Evolutionary conservation across 208 protist genomes (phyloP), one percentile per base, ranked within the genome.

Genomic region (Trypanosoma theileri): DNA sequence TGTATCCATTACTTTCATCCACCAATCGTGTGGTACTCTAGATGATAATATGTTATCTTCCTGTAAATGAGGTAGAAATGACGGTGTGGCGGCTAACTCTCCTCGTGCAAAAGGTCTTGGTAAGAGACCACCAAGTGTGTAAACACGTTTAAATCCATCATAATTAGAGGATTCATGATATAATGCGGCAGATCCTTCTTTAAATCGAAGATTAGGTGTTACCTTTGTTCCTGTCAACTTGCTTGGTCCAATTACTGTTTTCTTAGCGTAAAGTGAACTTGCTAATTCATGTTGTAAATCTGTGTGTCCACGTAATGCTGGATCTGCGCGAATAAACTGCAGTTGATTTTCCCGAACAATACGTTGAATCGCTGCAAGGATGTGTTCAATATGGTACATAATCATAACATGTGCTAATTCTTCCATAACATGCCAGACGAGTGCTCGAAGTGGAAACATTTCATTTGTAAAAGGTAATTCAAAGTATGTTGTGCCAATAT

Each of bases 341-440:
- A 96, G 40, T 66, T 93, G 81, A 55, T 92, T 69, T 41, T 93
- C 87, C 0, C 86, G 77, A 40, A 86, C 71, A 31, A 96, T 68
- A 26, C 88, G 91, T 56, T 91, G 79, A 66, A 96, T 74, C 22
- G 64, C 66, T 17, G 69, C 80, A 17, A 86, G 74, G 4, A 91
- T 72, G 35, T 84, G 73, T 53, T 91, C 79, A 21, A 89, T 78
- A 60, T 93, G 85, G 59, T 85, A 92, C 71, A 96, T 82, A 56
- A 96, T 84, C 65, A 96, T 84, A 7, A 89, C 82, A 53, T 92
- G 89, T 13, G 80, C 91, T 1, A 89, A 57, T 68, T 96, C 87
- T 56, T 96, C 89, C 84, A 93, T 82, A 24, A 82, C 80, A 68
- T 96, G 91, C 63, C 73, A 73, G 31, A 91, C 91, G 0, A 96